Evolutionary conservation across 805 yeast species (phyloP).

Genomic region (Saturnispora bothae): DNA sequence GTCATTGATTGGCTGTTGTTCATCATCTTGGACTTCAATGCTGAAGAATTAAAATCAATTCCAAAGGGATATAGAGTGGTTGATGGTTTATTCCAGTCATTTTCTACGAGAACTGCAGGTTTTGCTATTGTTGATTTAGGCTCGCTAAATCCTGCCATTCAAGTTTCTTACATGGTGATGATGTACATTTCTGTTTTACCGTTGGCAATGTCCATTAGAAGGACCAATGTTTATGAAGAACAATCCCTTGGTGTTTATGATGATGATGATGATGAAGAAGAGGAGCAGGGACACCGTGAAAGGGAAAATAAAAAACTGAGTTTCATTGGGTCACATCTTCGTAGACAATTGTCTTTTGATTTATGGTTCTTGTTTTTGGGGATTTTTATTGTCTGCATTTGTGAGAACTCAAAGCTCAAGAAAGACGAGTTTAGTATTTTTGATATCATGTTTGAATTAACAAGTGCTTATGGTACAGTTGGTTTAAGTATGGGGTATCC

Average conservation of each 20-base stretch:
- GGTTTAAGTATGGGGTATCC: conserved; percentile 87
- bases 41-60: conserved; percentile 38
- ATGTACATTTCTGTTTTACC: conserved; percentile 98
- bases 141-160: conserved; percentile 76
- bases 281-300: conserved; percentile 21
- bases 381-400: conserved; percentile 73
- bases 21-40: conserved; percentile 61
- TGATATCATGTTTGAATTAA: conserved; percentile 71
- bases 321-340: conserved; percentile 76
- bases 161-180: conserved; percentile 89
- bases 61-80: conserved; percentile 61
- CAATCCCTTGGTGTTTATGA: conserved; percentile 86
- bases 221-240: conserved; percentile 97
- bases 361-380: conserved; percentile 89
- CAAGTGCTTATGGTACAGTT: conserved; percentile 94
- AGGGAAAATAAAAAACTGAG: conserved; percentile 37
- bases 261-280: conserved; percentile 24
- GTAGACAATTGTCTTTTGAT: conserved; percentile 88
- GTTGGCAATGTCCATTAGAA: conserved; percentile 87
- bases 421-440: conserved; percentile 54
- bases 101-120: conserved; percentile 92
- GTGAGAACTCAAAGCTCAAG: conserved; percentile 59
- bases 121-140: conserved; percentile 64
- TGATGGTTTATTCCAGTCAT: conserved; percentile 83
- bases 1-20: conserved; percentile 72